Percentiles rank a stretch among this genome's conserved stretches.
These are phyloP conservation scores for Pulveroboletus sp. DNA, from an alignment of 768 basidiomycete genomes.

Conservation along the genomic window DNA sequence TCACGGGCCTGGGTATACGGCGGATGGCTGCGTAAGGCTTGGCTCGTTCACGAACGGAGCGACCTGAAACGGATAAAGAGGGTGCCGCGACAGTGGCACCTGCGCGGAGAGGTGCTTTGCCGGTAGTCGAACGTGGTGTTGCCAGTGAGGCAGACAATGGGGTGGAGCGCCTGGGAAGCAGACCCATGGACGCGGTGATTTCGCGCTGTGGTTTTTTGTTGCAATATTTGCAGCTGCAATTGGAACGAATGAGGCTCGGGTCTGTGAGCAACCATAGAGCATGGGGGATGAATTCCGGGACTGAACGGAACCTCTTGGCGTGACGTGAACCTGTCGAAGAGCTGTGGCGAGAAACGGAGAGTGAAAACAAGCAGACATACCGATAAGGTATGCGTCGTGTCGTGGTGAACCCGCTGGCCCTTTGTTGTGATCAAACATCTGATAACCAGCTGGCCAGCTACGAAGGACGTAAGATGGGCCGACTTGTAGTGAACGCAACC, in stretches of 20 bases:
- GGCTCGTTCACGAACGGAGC: conserved; percentile 20
- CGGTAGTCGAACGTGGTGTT: conserved; percentile 11
- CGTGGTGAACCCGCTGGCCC: conserved; percentile 51
- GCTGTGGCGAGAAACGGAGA: neutral
- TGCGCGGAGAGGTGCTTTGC: conserved; percentile 1
- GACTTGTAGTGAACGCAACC: neutral
- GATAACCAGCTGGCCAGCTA: conserved; percentile 64
- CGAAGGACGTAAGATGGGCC: conserved; percentile 58
- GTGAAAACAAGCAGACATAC: conserved; percentile 35
- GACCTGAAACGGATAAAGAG: conserved; percentile 6
- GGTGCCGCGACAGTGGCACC: conserved; percentile 16
- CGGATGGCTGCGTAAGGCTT: conserved; percentile 43
- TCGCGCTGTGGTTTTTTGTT: conserved; percentile 62
- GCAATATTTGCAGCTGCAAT: conserved; percentile 78
- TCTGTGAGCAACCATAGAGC: conserved; percentile 74
- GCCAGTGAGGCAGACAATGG: conserved; percentile 29
- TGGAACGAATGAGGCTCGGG: conserved; percentile 39
- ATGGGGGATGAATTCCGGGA: conserved; percentile 84
- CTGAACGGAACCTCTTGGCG: conserved; percentile 63
- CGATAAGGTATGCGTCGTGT: conserved; percentile 76
- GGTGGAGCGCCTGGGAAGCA: conserved; percentile 35
- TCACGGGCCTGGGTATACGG: conserved; percentile 34
- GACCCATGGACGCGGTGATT: conserved; percentile 59
- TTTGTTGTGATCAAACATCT: conserved; percentile 72
- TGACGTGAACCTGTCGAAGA: conserved; percentile 36